Base-by-base conservation (phyloP, 2,329 filamentous ascomycete species). In the Venturiaceae sp. region DNA sequence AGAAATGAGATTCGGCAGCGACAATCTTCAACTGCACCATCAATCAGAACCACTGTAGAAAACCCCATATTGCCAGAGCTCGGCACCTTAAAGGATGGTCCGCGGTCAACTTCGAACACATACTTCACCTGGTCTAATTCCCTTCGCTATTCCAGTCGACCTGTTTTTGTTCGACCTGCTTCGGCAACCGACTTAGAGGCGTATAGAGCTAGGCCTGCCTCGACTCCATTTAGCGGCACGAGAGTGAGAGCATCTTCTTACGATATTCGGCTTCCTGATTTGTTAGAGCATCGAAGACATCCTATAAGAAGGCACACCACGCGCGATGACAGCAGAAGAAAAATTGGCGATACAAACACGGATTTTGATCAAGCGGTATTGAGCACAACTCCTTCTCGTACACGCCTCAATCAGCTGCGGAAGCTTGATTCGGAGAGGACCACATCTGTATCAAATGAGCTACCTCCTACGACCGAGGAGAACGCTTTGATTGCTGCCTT, bases 71-170 rank as follows among this genome's bases (percentile, higher is more conserved):
- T 26, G 9, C 2, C 6, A 16, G 32, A 68, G 8, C 72, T 72
- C 60, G 32, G 23, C 7, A 30, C 28, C 32, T n/a, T 4, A 32
- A 53, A 37, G 23, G 16, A 26, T 7, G 21, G 9, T 9, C 19
- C 11, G 30, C 46, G 63, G 65, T n/a, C 68, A 64, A 21, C 19
- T 34, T 53, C 57, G 58, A 68, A 64, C 21, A 71, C 69, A 59
- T 70, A 67, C 63, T 68, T 72, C 58, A 72, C 73, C 0, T 76
- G 74, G 74, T 75, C 74, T 6, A 72, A 74, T 39, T 77, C 75
- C 37, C 61, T 66, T 52, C 65, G 62, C 50, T 53, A 59, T 53
- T 60, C 65, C 30, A 66, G 64, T 54, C 52, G 56, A 44, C 61
- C 60, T 8, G 62, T 14, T 44, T 26, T 34, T 37, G 32, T 23